These are phyloP conservation scores for Mrakiaceae sp. DNA, from an alignment of 1,284 basidiomycete species.

Conservation along the genomic window DNA sequence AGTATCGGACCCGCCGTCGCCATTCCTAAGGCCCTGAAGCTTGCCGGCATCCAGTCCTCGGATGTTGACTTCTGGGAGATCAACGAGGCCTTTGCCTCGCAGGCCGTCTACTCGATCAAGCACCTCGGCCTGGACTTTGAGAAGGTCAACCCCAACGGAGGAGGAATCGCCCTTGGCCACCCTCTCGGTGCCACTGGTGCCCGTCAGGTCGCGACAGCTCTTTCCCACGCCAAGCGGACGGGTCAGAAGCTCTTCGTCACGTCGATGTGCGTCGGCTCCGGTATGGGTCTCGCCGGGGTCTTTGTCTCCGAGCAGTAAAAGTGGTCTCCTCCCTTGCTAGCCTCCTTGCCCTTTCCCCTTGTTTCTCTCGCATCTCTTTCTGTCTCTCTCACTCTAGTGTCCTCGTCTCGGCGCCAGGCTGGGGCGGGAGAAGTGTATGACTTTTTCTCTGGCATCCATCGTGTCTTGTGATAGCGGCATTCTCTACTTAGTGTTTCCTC, in stretches of 20 bases:
- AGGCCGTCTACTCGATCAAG: slow-evolving; percentile 70
- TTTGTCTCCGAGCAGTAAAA: slow-evolving; percentile 33
- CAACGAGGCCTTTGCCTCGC: slow-evolving; percentile 68
- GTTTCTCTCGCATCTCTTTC: background rate
- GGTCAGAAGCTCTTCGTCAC: slow-evolving; percentile 78
- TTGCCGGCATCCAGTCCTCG: slow-evolving; percentile 55
- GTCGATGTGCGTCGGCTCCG: slow-evolving; percentile 90
- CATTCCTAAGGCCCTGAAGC: slow-evolving; percentile 70
- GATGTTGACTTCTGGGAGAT: slow-evolving; percentile 86
- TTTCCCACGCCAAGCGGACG: slow-evolving; percentile 66
- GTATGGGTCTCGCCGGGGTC: slow-evolving; percentile 48
- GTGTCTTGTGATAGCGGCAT: too few relatives aligned
- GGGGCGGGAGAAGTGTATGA: too few relatives aligned
- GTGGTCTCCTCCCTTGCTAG: background rate
- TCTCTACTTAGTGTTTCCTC: too few relatives aligned
- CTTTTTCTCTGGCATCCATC: too few relatives aligned
- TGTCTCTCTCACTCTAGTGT: too few relatives aligned
- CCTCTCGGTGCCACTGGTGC: slow-evolving; percentile 69
- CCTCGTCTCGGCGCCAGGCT: too few relatives aligned
- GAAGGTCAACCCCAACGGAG: slow-evolving; percentile 83
- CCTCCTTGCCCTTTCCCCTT: background rate
- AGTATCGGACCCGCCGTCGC: slow-evolving; percentile 79
- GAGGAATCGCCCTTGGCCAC: slow-evolving; percentile 68
- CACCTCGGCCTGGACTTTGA: slow-evolving; percentile 59
- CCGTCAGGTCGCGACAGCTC: slow-evolving; percentile 74